Percentiles rank a stretch among this genome's conserved stretches.
Conservation (phyloP, 257 asterid species). For the Nicotiana attenuata region DNA sequence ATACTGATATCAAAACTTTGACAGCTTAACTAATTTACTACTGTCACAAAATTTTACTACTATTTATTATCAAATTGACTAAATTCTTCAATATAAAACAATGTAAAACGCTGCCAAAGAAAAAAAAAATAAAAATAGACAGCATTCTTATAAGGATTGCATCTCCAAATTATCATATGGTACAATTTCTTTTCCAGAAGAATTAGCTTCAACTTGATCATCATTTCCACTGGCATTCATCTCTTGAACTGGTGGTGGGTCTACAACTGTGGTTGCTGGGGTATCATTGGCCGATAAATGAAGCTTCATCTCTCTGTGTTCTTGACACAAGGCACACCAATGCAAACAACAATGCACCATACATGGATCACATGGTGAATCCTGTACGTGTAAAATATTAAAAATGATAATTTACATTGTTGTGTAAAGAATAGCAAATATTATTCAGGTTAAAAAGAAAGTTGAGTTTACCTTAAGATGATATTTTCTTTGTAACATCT, state of each 20-base stretch:
- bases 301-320: constrained; percentile 57
- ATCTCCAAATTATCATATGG: constrained; percentile 37
- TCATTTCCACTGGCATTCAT: constrained; percentile 36
- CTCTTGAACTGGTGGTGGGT: constrained; percentile 61
- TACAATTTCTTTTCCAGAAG: constrained; percentile 21
- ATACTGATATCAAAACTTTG: not conserved
- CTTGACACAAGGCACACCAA: constrained; percentile 94
- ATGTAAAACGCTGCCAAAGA: not conserved
- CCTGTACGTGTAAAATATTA: constrained; percentile 30
- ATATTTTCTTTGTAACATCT: constrained; percentile 62
- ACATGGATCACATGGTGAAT: constrained; percentile 81
- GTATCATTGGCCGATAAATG: constrained; percentile 30
- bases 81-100: not conserved
- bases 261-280: constrained; percentile 23
- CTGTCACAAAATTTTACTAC: not conserved
- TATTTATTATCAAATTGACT: not conserved
- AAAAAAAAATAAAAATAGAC: not conserved
- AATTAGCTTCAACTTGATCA: not conserved
- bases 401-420: not conserved
- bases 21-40: not conserved
- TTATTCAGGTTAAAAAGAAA: too few species aligned
- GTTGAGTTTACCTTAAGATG: constrained; percentile 52
- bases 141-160: constrained; percentile 32
- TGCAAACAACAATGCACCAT: constrained; percentile 77
- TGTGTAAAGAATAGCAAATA: too few species aligned